Evolutionary conservation across 768 basidiomycete species (phyloP).

Genomic region (Mycena capillaripes): DNA sequence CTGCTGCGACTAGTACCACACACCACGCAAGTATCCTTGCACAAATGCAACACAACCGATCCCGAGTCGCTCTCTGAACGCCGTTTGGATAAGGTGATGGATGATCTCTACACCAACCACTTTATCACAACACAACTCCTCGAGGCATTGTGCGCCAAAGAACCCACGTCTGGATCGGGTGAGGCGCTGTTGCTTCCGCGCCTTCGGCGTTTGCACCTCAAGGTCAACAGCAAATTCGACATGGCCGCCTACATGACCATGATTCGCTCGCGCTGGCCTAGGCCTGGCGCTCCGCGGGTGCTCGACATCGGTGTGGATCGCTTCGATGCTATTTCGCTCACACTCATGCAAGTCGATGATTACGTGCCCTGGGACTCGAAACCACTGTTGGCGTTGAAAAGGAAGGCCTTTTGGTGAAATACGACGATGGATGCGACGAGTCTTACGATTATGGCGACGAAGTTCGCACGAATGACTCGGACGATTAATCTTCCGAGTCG

Average conservation of each 20-base stretch:
- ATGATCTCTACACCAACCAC: neutral
- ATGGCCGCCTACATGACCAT: conserved; percentile 3
- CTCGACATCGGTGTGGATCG: neutral
- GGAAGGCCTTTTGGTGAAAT: conserved; percentile 2
- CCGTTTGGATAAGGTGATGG: neutral
- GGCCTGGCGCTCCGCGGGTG: neutral
- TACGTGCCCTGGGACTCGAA: neutral
- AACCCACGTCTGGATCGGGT: too few species aligned
- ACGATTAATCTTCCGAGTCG: neutral
- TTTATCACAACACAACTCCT: neutral
- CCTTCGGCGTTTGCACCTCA: neutral
- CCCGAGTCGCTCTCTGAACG: neutral
- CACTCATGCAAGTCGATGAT: neutral
- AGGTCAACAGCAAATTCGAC: neutral
- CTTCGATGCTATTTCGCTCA: neutral
- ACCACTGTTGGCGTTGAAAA: neutral
- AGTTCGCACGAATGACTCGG: neutral
- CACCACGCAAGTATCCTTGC: neutral
- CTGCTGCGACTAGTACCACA: conserved; percentile 12
- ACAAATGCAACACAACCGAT: neutral
- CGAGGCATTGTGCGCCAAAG: neutral
- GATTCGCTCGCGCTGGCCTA: conserved; percentile 13
- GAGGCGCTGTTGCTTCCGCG: conserved; percentile 9
- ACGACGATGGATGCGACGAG: neutral
- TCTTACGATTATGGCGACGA: neutral